Evolutionary conservation across 768 basidiomycete species (phyloP).

Genomic region (Filobasidium wieringae): DNA sequence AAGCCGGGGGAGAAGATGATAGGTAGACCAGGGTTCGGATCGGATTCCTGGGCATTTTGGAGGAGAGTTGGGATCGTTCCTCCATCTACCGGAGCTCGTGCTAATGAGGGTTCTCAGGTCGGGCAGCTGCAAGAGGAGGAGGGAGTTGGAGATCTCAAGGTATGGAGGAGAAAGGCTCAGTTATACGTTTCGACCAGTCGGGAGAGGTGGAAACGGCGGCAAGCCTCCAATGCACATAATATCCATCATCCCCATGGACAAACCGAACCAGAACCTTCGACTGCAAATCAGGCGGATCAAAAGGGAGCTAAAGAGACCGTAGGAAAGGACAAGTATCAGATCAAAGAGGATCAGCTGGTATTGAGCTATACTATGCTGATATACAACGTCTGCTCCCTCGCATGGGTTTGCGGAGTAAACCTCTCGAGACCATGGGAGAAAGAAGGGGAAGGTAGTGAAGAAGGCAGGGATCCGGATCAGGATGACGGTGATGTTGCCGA

Average conservation of each 20-base stretch:
- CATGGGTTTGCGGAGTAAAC: slow-evolving; percentile 2
- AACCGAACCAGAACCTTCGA: background rate
- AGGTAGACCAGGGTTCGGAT: background rate
- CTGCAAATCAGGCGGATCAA: too few species aligned
- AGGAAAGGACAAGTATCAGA: slow-evolving; percentile 5
- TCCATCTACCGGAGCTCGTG: background rate
- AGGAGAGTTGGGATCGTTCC: background rate
- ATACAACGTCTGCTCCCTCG: slow-evolving; percentile 6
- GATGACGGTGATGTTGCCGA: too few species aligned
- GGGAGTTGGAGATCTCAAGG: background rate
- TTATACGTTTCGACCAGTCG: slow-evolving; percentile 9
- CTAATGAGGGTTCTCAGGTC: background rate
- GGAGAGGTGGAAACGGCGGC: slow-evolving; percentile 7
- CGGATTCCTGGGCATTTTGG: background rate
- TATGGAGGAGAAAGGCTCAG: background rate
- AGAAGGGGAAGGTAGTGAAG: background rate
- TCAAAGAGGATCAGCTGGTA: slow-evolving; percentile 14
- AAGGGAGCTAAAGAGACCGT: background rate
- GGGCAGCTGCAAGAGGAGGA: background rate
- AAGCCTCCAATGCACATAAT: background rate
- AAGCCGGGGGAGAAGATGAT: background rate
- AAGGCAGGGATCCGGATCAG: background rate
- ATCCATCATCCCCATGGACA: background rate
- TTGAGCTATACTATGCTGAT: slow-evolving; percentile 8
- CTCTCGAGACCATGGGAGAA: background rate